A percentile compares a stretch with the other conserved stretches of the same genome.
These are phyloP conservation scores for Phytophthora constricta DNA, from an alignment of 352 stramenopile genomes.

Conservation along the genomic window DNA sequence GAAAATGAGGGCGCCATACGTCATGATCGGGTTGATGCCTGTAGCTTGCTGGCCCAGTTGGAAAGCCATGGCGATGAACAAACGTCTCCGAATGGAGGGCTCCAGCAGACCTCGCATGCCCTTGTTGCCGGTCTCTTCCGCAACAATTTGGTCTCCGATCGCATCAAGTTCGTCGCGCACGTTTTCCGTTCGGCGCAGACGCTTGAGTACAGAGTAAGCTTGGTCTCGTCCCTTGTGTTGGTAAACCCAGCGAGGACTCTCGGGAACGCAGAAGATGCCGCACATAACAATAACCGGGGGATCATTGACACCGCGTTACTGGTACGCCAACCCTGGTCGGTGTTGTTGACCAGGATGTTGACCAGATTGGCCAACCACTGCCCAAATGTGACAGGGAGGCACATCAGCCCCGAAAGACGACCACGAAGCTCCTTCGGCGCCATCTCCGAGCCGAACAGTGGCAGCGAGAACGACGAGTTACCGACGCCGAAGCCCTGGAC, in stretches of 20 bases:
- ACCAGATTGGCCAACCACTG: conserved; percentile 39
- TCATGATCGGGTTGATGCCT: conserved; percentile 47
- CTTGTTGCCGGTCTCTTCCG: conserved; percentile 34
- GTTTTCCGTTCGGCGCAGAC: conserved; percentile 33
- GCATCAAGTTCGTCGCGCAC: conserved; percentile 43
- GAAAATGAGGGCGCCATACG: conserved; percentile 40
- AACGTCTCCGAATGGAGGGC: conserved; percentile 31
- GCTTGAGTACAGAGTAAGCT: conserved; percentile 34
- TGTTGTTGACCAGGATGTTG: conserved; percentile 38
- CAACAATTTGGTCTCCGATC: conserved; percentile 44
- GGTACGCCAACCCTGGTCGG: conserved; percentile 36
- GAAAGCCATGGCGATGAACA: conserved; percentile 41
- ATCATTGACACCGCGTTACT: conserved; percentile 40
- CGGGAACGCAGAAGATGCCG: conserved; percentile 41
- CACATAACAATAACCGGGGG: conserved; percentile 44
- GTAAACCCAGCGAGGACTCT: conserved; percentile 35
- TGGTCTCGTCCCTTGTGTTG: conserved; percentile 34
- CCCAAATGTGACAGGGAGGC: conserved; percentile 32
- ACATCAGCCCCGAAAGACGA: conserved; percentile 41
- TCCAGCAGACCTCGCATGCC: conserved; percentile 38
- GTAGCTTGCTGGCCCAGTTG: conserved; percentile 44
- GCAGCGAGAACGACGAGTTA: conserved; percentile 39
- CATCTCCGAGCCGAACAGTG: conserved; percentile 46
- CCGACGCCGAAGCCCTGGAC: conserved; percentile 41
- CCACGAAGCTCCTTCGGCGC: conserved; percentile 45